Evolutionary conservation across 108 stramenopile genomes (phyloP).

Genomic region (Conticribra guillardii): DNA sequence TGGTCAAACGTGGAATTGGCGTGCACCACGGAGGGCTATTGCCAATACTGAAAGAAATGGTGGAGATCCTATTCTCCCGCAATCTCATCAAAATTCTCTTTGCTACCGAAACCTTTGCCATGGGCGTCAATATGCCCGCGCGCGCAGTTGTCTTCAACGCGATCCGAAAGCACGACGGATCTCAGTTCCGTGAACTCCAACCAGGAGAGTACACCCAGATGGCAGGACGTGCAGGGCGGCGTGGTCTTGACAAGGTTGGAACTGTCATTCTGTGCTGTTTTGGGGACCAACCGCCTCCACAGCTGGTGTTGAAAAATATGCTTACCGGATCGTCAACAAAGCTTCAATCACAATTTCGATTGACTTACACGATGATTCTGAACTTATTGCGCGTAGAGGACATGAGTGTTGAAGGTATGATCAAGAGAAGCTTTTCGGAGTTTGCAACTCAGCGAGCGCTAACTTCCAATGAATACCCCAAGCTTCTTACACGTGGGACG

Average conservation of each 20-base stretch:
- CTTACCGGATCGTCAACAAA: constrained; percentile 91
- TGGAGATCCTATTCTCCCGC: constrained; percentile 95
- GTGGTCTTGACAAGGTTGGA: constrained; percentile 96
- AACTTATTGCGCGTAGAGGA: constrained; percentile 95
- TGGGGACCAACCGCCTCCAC: constrained; percentile 80
- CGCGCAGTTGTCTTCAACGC: constrained; percentile 93
- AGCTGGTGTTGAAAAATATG: constrained; percentile 76
- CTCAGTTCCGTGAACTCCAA: constrained; percentile 79
- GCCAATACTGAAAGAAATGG: constrained; percentile 96
- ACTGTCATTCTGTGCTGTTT: constrained; percentile 67
- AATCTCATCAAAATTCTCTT: constrained; percentile 95
- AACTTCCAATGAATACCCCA: constrained; percentile 89
- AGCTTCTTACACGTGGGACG: constrained; percentile 75
- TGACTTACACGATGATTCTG: constrained; percentile 98
- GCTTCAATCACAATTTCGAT: constrained; percentile 91
- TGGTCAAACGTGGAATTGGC: constrained; percentile 94
- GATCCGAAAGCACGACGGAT: constrained; percentile 96
- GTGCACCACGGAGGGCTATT: constrained; percentile 98
- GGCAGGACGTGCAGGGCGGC: constrained; percentile 97
- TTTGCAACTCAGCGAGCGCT: constrained; percentile 94
- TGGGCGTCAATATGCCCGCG: constrained; percentile 99
- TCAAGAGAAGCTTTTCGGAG: constrained; percentile 86
- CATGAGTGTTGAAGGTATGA: constrained; percentile 96
- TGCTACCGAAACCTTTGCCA: constrained; percentile 99
- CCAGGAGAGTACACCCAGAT: constrained; percentile 98